A percentile compares a stretch with the other conserved stretches of the same genome.
phyloP scores from a whole-genome alignment of 257 asterid species.

The Solanum chmielewskii region DNA sequence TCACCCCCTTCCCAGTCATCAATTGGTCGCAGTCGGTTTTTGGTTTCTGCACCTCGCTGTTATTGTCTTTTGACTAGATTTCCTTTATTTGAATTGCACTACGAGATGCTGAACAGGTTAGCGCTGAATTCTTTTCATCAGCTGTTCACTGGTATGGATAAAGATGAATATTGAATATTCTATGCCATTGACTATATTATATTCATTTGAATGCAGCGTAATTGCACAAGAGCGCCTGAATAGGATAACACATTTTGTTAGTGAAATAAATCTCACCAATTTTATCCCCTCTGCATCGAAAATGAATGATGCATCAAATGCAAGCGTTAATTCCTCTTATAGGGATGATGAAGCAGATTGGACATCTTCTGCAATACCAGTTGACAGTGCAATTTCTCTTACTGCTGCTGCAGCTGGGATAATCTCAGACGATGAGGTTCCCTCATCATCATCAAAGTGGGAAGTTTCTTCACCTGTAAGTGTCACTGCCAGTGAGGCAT shows the following conservation, averaged over 20 bases:
- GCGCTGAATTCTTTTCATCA: conserved; percentile 3
- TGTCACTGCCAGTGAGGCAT: conserved; percentile 39
- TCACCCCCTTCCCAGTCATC: conserved; percentile 43
- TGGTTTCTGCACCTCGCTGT: conserved; percentile 97
- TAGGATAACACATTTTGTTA: conserved; percentile 64
- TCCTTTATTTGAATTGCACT: conserved; percentile 88
- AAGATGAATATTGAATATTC: not conserved
- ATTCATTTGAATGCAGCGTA: conserved; percentile 56
- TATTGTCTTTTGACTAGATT: conserved; percentile 83
- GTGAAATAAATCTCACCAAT: conserved; percentile 44
- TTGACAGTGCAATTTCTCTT: conserved; percentile 48
- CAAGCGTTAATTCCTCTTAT: conserved; percentile 26
- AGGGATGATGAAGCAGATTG: conserved; percentile 37
- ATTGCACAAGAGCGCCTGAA: conserved; percentile 83
- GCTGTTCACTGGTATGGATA: not conserved
- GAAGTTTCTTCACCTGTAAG: conserved; percentile 44
- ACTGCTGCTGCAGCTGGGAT: conserved; percentile 83
- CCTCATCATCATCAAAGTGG: conserved; percentile 38
- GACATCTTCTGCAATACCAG: conserved; percentile 66
- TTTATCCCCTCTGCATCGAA: conserved; percentile 23
- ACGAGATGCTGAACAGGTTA: conserved; percentile 80
- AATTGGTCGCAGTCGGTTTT: conserved; percentile 43
- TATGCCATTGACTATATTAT: conserved; percentile 9
- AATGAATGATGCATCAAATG: conserved; percentile 22
- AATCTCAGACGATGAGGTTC: conserved; percentile 49